Evolutionary conservation across 176 grass and related monocot genomes (phyloP), one percentile per base, ranked within the genome.

Genomic region (Oryza meyeriana): DNA sequence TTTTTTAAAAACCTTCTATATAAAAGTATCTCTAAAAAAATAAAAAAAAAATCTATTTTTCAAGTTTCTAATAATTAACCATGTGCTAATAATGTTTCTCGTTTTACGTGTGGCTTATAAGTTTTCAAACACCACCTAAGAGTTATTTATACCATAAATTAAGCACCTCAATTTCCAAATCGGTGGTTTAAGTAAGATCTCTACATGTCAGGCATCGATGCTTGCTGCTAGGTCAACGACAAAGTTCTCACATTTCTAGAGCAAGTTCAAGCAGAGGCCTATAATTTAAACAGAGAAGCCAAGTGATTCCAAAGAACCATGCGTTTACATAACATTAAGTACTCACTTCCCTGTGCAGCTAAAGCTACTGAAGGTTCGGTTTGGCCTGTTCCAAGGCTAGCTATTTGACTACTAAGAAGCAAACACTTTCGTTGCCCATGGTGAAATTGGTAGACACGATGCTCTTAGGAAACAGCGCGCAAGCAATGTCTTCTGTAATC

Each of bases 301-400:
- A 81, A 85, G 62, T 64, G 10, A 48, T 72, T 89, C 55, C 77
- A 85, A 81, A 70, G 41, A 85, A 71, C 76, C 34, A 66, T 78
- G 67, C 66, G 20, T 65, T 65, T 71, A 12, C 66, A 12, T 34
- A 62, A 63, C 20, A 39, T 48, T 38, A 76, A 84, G 25, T 68
- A 17, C 35, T 75, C 75, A 24, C 12, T 74, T 79, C 59, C 48
- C 35, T 62, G 44, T 52, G 47, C 28, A 88, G 12, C 73, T 50
- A 88, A 88, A 83, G 17, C 73, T 50, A 88, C 4, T 75, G 48
- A 62, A 66, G 2, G 36, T 84, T 80, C 69, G 0, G n/a, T 84
- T 58, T 58, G 42, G 45, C 61, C 16, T 59, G 66, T 55, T 79
- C 13, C 12, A 79, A 16, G 31, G 39, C 39, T 48, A 79, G 7